Evolutionary conservation across 768 basidiomycete species (phyloP), one percentile per base, ranked within the genome.

Genomic region (Ramaria sp.): DNA sequence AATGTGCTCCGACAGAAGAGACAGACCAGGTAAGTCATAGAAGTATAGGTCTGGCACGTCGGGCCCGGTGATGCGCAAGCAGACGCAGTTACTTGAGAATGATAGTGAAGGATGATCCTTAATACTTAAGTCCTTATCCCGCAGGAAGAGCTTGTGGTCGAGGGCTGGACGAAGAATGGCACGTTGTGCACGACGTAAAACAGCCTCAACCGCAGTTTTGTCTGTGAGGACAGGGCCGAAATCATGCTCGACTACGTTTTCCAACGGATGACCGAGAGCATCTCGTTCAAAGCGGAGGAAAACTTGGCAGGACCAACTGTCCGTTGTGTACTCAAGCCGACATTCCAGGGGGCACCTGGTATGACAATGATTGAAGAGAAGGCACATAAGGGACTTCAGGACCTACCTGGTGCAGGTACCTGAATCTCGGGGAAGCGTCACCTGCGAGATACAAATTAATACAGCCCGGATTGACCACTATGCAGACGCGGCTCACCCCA

Each of bases 321-420:
- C 51, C 1, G 47, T n/a, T 0, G 64, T 58, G 24, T 52, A 58
- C 3, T 63, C 57, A 20, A 74, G 64, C 5, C 71, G 66, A 54
- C 70, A 68, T 54, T 73, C 72, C 1, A 71, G 71, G 0, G 72
- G 73, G 47, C 69, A 71, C 38, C 72, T 74, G 31, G 10, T 3
- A 34, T 22, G 20, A 17, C 20, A 12, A 2, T 43, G 15, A 37
- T 33, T 10, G n/a, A 7, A 24, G 9, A 45, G 39, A 7, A 30
- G 48, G 13, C 13, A 13, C 48, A 49, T 6, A 17, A 11, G 9
- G 31, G 15, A 22, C 13, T n/a, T 27, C 20, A 11, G 19, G 27
- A 24, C 60, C 38, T 59, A 82, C 87, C 87, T 74, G 0, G 87
- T 90, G 59, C 87, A 88, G 0, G 86, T 88, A 0, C 87, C 87